phyloP scores from a whole-genome alignment of 106 monocot genomes.

The Hemerocallis citrina region DNA sequence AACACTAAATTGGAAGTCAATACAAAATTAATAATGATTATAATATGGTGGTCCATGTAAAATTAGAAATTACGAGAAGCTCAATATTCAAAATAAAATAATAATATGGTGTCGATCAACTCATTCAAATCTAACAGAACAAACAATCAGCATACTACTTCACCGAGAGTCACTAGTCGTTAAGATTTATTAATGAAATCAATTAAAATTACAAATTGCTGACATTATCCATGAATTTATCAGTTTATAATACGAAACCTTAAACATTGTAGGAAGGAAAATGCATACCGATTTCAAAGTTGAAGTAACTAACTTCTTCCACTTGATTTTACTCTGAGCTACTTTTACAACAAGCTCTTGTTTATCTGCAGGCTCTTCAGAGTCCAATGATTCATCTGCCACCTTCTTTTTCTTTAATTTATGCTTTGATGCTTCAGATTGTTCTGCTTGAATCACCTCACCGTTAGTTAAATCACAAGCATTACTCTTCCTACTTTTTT shows the following conservation, averaged over 20 bases:
- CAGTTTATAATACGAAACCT: background rate
- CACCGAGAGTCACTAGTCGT: no score
- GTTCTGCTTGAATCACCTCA: slow-evolving; percentile 47
- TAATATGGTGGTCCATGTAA: no score
- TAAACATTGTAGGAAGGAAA: background rate
- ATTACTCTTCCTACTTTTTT: background rate
- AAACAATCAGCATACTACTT: no score
- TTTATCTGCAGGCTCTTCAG: background rate
- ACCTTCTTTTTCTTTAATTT: slow-evolving; percentile 24
- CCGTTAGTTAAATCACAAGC: slow-evolving; percentile 23
- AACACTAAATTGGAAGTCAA: no score
- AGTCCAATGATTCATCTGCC: slow-evolving; percentile 3
- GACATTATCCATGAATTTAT: background rate
- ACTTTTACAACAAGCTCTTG: background rate
- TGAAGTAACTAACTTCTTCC: slow-evolving; percentile 76
- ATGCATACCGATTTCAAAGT: slow-evolving; percentile 56
- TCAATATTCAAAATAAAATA: no score
- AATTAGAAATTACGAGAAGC: no score
- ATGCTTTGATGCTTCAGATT: slow-evolving; percentile 1
- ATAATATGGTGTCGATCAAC: no score
- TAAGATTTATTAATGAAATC: no score
- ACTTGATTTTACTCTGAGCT: slow-evolving; percentile 53
- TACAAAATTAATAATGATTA: no score
- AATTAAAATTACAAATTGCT: background rate
- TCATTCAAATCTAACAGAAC: no score